phyloP scores from a whole-genome alignment of 108 stramenopile genomes.

The Nannochloropsis oceanica region DNA sequence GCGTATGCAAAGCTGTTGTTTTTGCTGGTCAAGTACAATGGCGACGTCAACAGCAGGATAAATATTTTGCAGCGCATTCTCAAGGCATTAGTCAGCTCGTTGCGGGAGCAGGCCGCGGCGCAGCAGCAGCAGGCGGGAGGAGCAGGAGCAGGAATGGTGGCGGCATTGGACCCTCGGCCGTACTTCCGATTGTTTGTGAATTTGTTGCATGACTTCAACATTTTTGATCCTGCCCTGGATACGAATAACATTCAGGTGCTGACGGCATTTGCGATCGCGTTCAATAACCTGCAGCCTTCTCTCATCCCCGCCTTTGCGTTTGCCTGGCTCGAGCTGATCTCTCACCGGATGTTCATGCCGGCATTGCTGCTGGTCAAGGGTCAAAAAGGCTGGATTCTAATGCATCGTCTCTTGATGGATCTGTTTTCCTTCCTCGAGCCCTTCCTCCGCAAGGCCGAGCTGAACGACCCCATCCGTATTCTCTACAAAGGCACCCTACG shows the following conservation, averaged over 20 bases:
- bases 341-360: conserved; percentile 86
- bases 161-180: conserved; percentile 72
- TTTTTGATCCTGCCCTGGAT: conserved; percentile 49
- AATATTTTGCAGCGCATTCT: not conserved
- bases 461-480: conserved; percentile 66
- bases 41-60: not conserved
- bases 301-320: conserved; percentile 86
- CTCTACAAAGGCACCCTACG: conserved; percentile 92
- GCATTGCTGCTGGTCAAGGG: conserved; percentile 66
- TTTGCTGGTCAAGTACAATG: conserved; percentile 57
- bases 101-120: conserved; percentile 23
- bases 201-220: conserved; percentile 76
- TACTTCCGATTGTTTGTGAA: conserved; percentile 90
- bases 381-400: conserved; percentile 78
- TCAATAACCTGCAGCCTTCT: conserved; percentile 84
- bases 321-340: conserved; percentile 93
- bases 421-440: conserved; percentile 84
- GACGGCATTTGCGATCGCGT: conserved; percentile 71
- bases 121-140: not conserved
- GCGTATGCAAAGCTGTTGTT: conserved; percentile 76
- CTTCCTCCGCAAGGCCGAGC: conserved; percentile 56
- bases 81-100: conserved; percentile 20
- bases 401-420: conserved; percentile 87
- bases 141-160: not conserved
- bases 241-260: conserved; percentile 44